These are phyloP conservation scores for Apiotrichum porosum DNA, from an alignment of 1,284 basidiomycete species.

Conservation along the genomic window DNA sequence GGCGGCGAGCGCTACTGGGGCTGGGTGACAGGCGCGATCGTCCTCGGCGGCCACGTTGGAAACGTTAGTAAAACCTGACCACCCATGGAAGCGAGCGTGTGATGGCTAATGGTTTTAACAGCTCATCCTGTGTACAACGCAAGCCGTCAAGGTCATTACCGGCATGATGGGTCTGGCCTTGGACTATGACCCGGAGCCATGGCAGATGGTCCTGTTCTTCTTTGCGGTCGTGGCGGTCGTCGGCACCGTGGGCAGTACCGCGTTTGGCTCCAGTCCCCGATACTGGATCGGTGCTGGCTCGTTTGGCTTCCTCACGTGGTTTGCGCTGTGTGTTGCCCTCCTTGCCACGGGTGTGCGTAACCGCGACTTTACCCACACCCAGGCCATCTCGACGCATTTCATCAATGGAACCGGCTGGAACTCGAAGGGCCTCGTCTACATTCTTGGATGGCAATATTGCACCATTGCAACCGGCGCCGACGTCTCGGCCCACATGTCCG, in stretches of 20 bases:
- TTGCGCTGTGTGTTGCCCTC: constrained; percentile 37
- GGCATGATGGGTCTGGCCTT: constrained; percentile 40
- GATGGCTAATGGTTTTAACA: too few species aligned
- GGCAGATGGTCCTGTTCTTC: constrained; percentile 41
- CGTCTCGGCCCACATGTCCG: constrained; percentile 33
- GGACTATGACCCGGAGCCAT: constrained; percentile 27
- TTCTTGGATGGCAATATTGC: constrained; percentile 43
- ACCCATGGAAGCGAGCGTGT: too few species aligned
- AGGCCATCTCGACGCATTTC: constrained; percentile 18
- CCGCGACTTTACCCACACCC: constrained; percentile 10
- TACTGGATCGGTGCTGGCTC: constrained; percentile 39
- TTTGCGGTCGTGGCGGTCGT: constrained; percentile 36
- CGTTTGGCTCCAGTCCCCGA: constrained; percentile 35
- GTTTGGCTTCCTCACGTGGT: constrained; percentile 26
- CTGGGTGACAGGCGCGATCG: constrained; percentile 44
- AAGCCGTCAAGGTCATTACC: constrained; percentile 34
- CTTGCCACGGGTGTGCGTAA: constrained; percentile 26
- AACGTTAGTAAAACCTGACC: constrained; percentile 44
- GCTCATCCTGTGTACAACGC: constrained; percentile 42
- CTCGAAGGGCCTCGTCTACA: constrained; percentile 35
- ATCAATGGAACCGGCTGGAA: constrained; percentile 33
- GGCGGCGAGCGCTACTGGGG: constrained; percentile 46
- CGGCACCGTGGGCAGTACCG: constrained; percentile 35
- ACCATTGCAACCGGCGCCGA: constrained; percentile 41
- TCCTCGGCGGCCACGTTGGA: constrained; percentile 45